Conservation (phyloP, 2,329 filamentous ascomycete genomes). For the Sclerotinia spermophila region DNA sequence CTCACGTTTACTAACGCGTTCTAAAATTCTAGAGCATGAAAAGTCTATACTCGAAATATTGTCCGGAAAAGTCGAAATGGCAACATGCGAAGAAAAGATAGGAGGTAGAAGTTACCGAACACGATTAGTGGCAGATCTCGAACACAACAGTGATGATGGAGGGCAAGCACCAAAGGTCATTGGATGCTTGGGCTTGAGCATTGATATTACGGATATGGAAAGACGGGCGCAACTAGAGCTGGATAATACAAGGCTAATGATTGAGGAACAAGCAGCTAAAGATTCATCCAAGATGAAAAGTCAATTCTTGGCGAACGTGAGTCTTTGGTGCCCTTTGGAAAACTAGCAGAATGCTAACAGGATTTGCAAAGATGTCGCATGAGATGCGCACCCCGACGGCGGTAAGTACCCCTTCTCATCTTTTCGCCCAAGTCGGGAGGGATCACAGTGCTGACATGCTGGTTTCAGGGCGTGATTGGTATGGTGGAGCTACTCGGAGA, state of each 20-base stretch:
- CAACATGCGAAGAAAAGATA: constrained; percentile 27
- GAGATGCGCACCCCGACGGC: constrained; percentile 32
- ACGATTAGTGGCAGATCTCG: constrained; percentile 28
- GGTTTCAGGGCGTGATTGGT: constrained; percentile 28
- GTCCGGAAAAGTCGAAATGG: constrained; percentile 24
- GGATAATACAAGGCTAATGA: constrained; percentile 27
- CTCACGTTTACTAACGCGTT: neutral
- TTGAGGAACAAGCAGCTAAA: constrained; percentile 31
- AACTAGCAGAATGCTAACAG: neutral
- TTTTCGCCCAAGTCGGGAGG: neutral
- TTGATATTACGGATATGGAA: constrained; percentile 32
- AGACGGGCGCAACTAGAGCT: constrained; percentile 25
- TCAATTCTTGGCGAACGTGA: constrained; percentile 31
- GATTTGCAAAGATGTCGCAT: constrained; percentile 28
- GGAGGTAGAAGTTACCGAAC: constrained; percentile 25
- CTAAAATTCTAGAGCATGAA: constrained; percentile 21
- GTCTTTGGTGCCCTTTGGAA: neutral
- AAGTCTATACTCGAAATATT: constrained; percentile 26
- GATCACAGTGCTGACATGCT: constrained; percentile 8
- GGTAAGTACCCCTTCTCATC: constrained; percentile 17
- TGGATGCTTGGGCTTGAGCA: constrained; percentile 29
- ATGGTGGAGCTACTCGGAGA: constrained; percentile 32
- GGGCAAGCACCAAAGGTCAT: constrained; percentile 25
- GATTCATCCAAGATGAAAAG: constrained; percentile 31
- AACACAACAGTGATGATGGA: constrained; percentile 25